Conservation (phyloP, 805 yeast species). For the Hanseniaspora vineae region DNA sequence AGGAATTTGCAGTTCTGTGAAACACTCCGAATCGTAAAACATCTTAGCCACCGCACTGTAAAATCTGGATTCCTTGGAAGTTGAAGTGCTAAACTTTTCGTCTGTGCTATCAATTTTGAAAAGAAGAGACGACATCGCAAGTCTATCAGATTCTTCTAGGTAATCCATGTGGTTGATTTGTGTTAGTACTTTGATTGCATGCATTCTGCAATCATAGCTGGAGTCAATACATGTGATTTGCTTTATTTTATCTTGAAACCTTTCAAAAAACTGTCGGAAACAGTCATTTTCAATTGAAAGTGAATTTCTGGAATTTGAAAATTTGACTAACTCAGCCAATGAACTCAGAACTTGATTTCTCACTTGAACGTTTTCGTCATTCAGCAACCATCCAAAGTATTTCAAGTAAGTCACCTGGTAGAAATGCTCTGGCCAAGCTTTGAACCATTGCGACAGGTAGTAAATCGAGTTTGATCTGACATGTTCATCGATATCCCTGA, state of each 20-base stretch:
- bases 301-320: constrained; percentile 13
- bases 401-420: constrained; percentile 58
- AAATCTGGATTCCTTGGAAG: constrained; percentile 21
- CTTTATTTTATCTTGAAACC: constrained; percentile 52
- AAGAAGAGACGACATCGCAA: constrained; percentile 31
- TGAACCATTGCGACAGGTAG: constrained; percentile 59
- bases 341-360: constrained; percentile 51
- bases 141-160: constrained; percentile 44
- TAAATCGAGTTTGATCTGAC: constrained; percentile 61
- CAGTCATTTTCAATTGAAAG: constrained; percentile 39
- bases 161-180: constrained; percentile 50
- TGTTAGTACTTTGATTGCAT: constrained; percentile 38
- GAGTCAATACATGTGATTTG: constrained; percentile 48
- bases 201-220: constrained; percentile 40
- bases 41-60: constrained; percentile 43
- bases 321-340: constrained; percentile 36
- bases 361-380: constrained; percentile 53
- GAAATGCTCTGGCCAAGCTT: constrained; percentile 55
- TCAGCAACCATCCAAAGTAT: constrained; percentile 73
- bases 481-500: constrained; percentile 62
- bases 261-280: constrained; percentile 64
- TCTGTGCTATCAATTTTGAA: constrained; percentile 25
- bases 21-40: constrained; percentile 18
- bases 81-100: constrained; percentile 19
- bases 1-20: not conserved